Percentiles rank a stretch among this genome's conserved stretches.
These are phyloP conservation scores for Penicillium dipodomyicola DNA, from an alignment of 495 filamentous ascomycete species.

Conservation along the genomic window DNA sequence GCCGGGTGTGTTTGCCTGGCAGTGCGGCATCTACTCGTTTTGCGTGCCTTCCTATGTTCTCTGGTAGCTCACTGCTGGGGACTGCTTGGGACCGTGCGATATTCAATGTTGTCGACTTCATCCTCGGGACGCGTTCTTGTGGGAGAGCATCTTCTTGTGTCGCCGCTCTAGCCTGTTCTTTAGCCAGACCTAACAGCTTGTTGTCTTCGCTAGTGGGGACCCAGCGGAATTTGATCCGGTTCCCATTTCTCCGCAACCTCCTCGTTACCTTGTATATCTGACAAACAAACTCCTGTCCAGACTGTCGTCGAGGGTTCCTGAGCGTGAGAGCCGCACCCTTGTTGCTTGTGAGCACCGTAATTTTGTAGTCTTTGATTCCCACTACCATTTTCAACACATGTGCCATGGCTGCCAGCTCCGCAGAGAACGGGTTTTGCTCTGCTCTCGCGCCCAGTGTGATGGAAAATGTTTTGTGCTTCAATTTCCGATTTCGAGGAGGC, in stretches of 20 bases:
- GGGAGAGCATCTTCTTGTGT: conserved; percentile 17
- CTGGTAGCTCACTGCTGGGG: background rate
- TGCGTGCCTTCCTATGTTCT: background rate
- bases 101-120: background rate
- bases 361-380: background rate
- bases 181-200: too few species aligned
- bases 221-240: conserved; percentile 18
- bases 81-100: background rate
- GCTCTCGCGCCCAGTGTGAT: too few species aligned
- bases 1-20: background rate
- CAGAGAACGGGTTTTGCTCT: too few species aligned
- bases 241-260: conserved; percentile 26
- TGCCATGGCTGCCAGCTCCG: too few species aligned
- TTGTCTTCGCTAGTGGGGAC: conserved; percentile 9
- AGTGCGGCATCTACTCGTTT: background rate
- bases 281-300: background rate
- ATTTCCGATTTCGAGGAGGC: too few species aligned
- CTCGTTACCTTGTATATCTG: conserved; percentile 24
- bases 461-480: too few species aligned
- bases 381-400: background rate
- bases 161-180: background rate
- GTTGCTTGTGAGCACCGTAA: background rate
- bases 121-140: background rate
- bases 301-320: background rate
- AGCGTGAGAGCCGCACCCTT: background rate